phyloP scores from a whole-genome alignment of 2,329 filamentous ascomycete genomes.

The Fusarium coffeatum region DNA sequence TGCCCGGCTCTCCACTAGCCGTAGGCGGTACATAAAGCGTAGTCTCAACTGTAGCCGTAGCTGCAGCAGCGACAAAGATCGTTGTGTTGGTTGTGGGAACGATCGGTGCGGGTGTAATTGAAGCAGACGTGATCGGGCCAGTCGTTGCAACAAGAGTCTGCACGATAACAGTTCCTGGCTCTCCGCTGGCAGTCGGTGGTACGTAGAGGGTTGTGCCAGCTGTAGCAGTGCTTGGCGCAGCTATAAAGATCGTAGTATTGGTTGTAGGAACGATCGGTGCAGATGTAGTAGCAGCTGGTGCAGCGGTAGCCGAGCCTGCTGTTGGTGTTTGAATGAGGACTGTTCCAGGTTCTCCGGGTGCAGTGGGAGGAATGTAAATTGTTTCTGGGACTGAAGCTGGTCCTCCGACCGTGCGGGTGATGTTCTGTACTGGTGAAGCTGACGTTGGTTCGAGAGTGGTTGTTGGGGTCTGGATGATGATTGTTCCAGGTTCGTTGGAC shows the following conservation, averaged over 20 bases:
- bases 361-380: background rate
- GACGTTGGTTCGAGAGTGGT: background rate
- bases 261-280: background rate
- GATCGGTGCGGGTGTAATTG: background rate
- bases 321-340: conserved; percentile 24
- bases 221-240: conserved; percentile 1
- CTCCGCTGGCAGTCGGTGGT: conserved; percentile 6
- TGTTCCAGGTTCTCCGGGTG: conserved; percentile 1
- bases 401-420: conserved; percentile 2
- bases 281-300: background rate
- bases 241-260: conserved; percentile 12
- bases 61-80: conserved; percentile 3
- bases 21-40: conserved; percentile 20
- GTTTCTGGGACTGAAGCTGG: background rate
- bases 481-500: background rate
- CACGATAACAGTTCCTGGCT: conserved; percentile 25
- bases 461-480: conserved; percentile 18
- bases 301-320: rapidly evolving
- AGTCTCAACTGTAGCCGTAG: conserved; percentile 5
- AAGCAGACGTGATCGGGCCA: background rate
- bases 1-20: conserved; percentile 13
- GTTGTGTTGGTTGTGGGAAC: conserved; percentile 9
- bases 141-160: background rate
- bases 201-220: conserved; percentile 11
- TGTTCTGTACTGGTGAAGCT: background rate